Evolutionary conservation across 1,284 basidiomycete genomes (phyloP).

Genomic region (Schizopora paradoxa): DNA sequence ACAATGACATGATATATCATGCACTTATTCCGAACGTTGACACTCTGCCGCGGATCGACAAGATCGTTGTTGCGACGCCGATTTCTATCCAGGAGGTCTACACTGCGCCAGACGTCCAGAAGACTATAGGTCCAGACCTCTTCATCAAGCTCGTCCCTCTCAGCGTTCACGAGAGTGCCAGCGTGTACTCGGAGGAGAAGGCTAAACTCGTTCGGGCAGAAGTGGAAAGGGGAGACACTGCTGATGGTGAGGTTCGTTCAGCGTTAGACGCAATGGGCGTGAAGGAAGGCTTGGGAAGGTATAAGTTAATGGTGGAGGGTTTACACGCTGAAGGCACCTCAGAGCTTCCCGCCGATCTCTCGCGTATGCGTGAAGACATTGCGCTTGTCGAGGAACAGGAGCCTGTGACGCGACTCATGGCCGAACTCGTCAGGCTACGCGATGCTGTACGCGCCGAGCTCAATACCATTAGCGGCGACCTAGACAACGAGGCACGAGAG

Average conservation of each 20-base stretch:
- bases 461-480: constrained; percentile 51
- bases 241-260: constrained; percentile 77
- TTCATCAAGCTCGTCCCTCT: constrained; percentile 88
- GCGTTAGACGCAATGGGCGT: constrained; percentile 82
- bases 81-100: constrained; percentile 95
- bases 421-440: constrained; percentile 61
- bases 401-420: constrained; percentile 58
- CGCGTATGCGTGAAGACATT: constrained; percentile 77
- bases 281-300: constrained; percentile 70
- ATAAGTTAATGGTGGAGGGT: constrained; percentile 73
- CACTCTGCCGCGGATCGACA: constrained; percentile 77
- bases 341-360: constrained; percentile 71
- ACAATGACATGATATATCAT: constrained; percentile 98
- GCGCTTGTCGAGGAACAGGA: constrained; percentile 58
- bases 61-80: constrained; percentile 70
- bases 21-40: constrained; percentile 84
- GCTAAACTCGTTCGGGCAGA: constrained; percentile 92
- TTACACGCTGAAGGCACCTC: constrained; percentile 52
- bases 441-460: constrained; percentile 56
- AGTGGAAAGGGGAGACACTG: constrained; percentile 80
- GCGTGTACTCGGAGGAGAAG: constrained; percentile 97
- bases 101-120: constrained; percentile 86
- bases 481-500: constrained; percentile 76
- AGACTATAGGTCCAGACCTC: constrained; percentile 90
- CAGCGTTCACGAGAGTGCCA: constrained; percentile 93